phyloP scores from a whole-genome alignment of 176 grass and related monocot genomes.

The Zea luxurians region DNA sequence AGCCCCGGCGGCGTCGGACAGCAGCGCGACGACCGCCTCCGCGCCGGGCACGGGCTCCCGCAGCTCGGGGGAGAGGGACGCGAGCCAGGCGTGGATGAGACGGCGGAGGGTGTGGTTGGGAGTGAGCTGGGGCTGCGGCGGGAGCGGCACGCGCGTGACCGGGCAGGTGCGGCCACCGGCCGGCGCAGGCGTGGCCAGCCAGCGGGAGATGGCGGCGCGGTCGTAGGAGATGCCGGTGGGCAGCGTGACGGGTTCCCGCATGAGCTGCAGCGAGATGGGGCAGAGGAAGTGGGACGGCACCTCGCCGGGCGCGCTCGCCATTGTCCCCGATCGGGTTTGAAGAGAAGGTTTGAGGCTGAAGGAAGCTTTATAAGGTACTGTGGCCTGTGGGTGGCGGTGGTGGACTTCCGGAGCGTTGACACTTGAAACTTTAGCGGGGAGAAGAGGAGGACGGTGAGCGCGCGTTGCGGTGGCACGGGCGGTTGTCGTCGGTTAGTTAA shows the following conservation, averaged over 20 bases:
- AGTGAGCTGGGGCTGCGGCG: constrained; percentile 56
- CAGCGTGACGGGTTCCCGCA: constrained; percentile 88
- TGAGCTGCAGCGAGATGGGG: constrained; percentile 91
- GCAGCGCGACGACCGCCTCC: constrained; percentile 41
- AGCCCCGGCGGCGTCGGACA: constrained; percentile 39
- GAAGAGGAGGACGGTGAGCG: constrained; percentile 10
- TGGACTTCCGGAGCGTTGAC: constrained; percentile 10
- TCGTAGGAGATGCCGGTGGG: constrained; percentile 87
- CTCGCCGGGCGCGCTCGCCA: constrained; percentile 44
- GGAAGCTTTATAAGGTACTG: constrained; percentile 30
- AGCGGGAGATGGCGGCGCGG: constrained; percentile 71
- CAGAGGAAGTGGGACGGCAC: constrained; percentile 89
- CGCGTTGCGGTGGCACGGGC: constrained; percentile 13
- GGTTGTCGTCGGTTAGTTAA: constrained; percentile 38
- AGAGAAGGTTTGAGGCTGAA: constrained; percentile 16
- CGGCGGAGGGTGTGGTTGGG: constrained; percentile 96
- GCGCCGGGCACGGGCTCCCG: constrained; percentile 5
- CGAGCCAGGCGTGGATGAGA: constrained; percentile 82
- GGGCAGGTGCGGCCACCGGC: constrained; percentile 50
- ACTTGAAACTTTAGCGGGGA: background rate
- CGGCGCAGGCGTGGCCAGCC: constrained; percentile 40
- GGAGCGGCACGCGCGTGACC: constrained; percentile 60
- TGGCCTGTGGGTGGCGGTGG: background rate
- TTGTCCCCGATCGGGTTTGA: constrained; percentile 8
- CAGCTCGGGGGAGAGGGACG: constrained; percentile 41